Base-by-base conservation (phyloP, 129 eudicot species). In the Pittosporum tobira region DNA sequence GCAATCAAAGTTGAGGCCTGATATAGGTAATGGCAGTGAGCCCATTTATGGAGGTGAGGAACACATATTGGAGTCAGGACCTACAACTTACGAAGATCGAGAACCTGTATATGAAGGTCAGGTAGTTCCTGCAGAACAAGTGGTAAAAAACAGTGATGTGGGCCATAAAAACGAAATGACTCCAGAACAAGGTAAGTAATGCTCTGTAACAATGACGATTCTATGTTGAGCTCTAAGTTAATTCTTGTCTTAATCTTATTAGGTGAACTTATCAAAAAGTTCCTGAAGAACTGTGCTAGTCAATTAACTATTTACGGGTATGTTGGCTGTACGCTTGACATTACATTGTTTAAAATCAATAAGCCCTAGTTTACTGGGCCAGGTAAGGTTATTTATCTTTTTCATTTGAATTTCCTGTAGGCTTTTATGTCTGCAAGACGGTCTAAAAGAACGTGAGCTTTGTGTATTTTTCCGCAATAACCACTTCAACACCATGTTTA, bases 401-500 rank as follows among this genome's bases (percentile, higher is more conserved):
- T 65, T 64, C 51, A 16, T 0, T 48, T 54, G 34, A 48, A 53
- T 69, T 62, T 68, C 61, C 9, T 72, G 80, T 80, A 87, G 99
- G 61, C 71, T 91, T 31, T 74, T 83, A 71, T 67, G 74, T 76
- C 79, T 91, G 70, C 94, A 72, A 79, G 99, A 87, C n/a, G 74
- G 81, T 64, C 68, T 91, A 57, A 83, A 87, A 69, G 99, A 91
- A 52, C 72, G 88, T 11, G 99, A 87, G 68, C 83, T 91, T 36
- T 87, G 99, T 65, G 99, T 91, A 28, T 87, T 91, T 58, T 91
- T 91, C 70, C 81, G 99, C 27, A 91, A 91, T 79, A 91, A 91
- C 75, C 99, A 91, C 75, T 91, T 91, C 80, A 87, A 78, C 81
- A 83, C 99, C 54, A 91, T 91, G 99, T 91, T 91, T 70, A 91